Evolutionary conservation across 176 grass and related monocot species (phyloP), one percentile per base, ranked within the genome.

Genomic region (Eleusine coracana): DNA sequence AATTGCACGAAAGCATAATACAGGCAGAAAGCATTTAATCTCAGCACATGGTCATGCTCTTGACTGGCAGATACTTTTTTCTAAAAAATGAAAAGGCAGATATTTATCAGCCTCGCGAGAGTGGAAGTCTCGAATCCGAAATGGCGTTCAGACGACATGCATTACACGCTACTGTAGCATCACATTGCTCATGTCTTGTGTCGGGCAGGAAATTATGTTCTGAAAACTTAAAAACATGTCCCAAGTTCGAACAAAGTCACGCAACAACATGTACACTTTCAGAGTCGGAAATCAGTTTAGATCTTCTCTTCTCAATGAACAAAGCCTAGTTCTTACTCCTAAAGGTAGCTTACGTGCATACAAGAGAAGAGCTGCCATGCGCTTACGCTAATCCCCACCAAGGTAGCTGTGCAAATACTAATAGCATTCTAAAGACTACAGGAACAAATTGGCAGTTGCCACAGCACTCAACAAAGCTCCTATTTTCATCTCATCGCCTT

Each of bases 401-500:
- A 42, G 18, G 49, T 34, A 31, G 48, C 9, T 39, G 11, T 40
- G 62, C 61, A 55, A 63, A 68, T 20, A 9, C 6, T 20, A 55
- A 5, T 20, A 52, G 8, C 60, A 6, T 50, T 69, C 82, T 55
- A 37, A 41, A 70, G 6, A 20, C 34, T 45, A 13, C 7, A 8
- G 41, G 39, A 31, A 70, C 41, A 70, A 75, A 41, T 27, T 13
- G 25, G 41, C 11, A 44, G 0, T 27, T 12, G 18, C 29, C 10
- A 31, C 1, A 42, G 21, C 40, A 52, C 13, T 41, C 29, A 20
- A 12, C 44, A 2, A 0, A 64, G 46, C 55, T 16, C 21, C 51
- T 38, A 16, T 1, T 7, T 17, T 73, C 51, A 13, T 25, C 15
- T 93, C 80, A 93, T 66, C 61, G 51, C 54, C 87, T 79, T 83